A percentile compares a stretch with the other conserved stretches of the same genome.
phyloP scores from a whole-genome alignment of 2,329 filamentous ascomycete genomes.

The Aspergillus hortae region DNA sequence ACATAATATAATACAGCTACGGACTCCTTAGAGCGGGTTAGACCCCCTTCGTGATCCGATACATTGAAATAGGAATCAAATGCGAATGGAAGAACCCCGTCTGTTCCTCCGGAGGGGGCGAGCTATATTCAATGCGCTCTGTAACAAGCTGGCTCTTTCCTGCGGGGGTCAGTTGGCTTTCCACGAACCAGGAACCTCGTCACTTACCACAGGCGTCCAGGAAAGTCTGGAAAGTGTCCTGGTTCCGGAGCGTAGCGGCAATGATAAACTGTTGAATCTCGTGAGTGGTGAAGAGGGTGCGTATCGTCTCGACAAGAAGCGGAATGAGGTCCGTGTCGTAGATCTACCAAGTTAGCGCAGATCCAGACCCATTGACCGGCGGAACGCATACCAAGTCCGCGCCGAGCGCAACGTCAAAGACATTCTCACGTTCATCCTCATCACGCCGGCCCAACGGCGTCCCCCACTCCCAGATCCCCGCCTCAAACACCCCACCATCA shows the following conservation, averaged over 20 bases:
- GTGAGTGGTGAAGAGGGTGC: slow-evolving; percentile 54
- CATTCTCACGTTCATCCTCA: neutral
- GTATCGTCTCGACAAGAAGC: slow-evolving; percentile 54
- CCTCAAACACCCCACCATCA: slow-evolving; percentile 19
- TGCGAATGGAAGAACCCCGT: slow-evolving; percentile 48
- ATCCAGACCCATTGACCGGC: neutral
- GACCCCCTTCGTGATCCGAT: slow-evolving; percentile 24
- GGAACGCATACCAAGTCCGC: slow-evolving; percentile 37
- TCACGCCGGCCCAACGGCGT: slow-evolving; percentile 19
- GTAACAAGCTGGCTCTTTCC: slow-evolving; percentile 34
- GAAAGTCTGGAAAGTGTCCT: slow-evolving; percentile 59
- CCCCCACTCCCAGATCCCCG: slow-evolving; percentile 44
- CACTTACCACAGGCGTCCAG: slow-evolving; percentile 55
- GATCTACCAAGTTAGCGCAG: slow-evolving; percentile 43
- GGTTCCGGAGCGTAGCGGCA: slow-evolving; percentile 59
- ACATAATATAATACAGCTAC: neutral
- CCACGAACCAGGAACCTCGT: neutral
- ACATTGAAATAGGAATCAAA: slow-evolving; percentile 36
- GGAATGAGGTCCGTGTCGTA: slow-evolving; percentile 59
- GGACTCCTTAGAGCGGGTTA: neutral
- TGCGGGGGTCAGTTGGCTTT: slow-evolving; percentile 9
- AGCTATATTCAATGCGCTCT: slow-evolving; percentile 39
- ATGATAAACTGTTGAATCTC: slow-evolving; percentile 53
- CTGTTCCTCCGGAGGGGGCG: slow-evolving; percentile 41
- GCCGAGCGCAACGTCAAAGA: slow-evolving; percentile 40